Conservation (phyloP, 2,329 filamentous ascomycete species). For the Xylaria sp. region DNA sequence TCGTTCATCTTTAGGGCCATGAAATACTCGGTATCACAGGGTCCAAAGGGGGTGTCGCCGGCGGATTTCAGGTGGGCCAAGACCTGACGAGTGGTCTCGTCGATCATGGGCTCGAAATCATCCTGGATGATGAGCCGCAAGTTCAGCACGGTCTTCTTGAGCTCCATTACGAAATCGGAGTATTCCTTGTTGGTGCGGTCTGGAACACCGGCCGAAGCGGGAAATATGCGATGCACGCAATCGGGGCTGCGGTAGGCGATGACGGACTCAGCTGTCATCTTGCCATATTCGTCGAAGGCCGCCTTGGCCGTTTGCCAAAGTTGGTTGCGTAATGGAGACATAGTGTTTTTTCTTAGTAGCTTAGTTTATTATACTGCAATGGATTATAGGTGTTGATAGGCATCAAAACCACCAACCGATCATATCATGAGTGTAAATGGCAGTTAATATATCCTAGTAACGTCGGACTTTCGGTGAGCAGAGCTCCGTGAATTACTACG, state of each 20-base stretch:
- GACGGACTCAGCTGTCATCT: conserved; percentile 30
- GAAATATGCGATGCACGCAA: conserved; percentile 31
- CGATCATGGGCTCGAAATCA: conserved; percentile 29
- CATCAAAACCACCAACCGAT: no score
- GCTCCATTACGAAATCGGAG: conserved; percentile 32
- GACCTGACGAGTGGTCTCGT: conserved; percentile 24
- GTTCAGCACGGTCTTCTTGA: conserved; percentile 28
- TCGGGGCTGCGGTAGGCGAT: conserved; percentile 29
- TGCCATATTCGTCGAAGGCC: conserved; percentile 26
- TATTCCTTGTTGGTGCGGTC: conserved; percentile 29
- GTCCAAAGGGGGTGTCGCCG: conserved; percentile 22
- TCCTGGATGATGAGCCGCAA: conserved; percentile 26
- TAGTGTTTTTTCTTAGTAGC: not conserved
- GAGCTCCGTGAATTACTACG: no score
- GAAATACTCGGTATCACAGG: conserved; percentile 27
- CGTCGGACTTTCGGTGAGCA: no score
- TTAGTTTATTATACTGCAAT: not conserved
- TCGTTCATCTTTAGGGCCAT: conserved; percentile 33
- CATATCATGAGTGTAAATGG: no score
- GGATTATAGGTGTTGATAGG: no score
- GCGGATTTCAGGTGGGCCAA: conserved; percentile 25
- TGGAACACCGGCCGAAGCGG: conserved; percentile 18
- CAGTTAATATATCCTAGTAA: no score
- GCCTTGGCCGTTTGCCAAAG: conserved; percentile 29
- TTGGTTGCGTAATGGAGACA: conserved; percentile 26